Percentiles rank a stretch among this genome's conserved stretches.
phyloP scores from a whole-genome alignment of 208 protist genomes.

The Crithidia expoeki region DNA sequence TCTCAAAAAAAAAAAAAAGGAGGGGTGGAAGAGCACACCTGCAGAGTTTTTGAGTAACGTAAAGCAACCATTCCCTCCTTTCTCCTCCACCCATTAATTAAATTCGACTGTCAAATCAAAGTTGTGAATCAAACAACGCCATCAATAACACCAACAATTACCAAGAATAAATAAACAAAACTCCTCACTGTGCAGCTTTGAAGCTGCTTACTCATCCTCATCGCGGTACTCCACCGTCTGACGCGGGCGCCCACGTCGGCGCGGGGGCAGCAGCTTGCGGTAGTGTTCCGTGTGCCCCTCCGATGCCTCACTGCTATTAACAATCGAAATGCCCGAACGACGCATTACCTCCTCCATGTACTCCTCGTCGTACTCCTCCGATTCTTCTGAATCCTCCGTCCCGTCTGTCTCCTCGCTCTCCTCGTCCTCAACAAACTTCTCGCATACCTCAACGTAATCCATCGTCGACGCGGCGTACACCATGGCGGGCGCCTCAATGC shows the following conservation, averaged over 20 bases:
- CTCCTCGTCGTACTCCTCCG: slow-evolving; percentile 58
- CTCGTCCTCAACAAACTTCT: slow-evolving; percentile 64
- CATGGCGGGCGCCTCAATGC: slow-evolving; percentile 82
- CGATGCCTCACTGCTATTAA: slow-evolving; percentile 24
- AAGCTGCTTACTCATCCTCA: slow-evolving; percentile 30
- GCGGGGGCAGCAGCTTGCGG: slow-evolving; percentile 48
- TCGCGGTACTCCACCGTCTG: slow-evolving; percentile 35
- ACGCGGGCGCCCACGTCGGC: slow-evolving; percentile 34
- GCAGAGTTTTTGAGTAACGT: too few species aligned
- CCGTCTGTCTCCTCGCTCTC: slow-evolving; percentile 63
- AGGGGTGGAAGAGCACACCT: too few species aligned
- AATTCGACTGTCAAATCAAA: too few species aligned
- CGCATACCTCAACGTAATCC: slow-evolving; percentile 69
- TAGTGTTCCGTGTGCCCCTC: slow-evolving; percentile 54
- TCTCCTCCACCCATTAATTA: too few species aligned
- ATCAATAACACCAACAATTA: too few species aligned
- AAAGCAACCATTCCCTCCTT: too few species aligned
- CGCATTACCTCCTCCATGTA: slow-evolving; percentile 77
- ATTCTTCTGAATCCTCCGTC: slow-evolving; percentile 50
- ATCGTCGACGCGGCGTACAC: slow-evolving; percentile 57
- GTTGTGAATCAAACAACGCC: too few species aligned
- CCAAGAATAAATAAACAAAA: slow-evolving; percentile 11
- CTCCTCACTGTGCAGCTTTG: not conserved
- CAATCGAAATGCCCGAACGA: slow-evolving; percentile 71
- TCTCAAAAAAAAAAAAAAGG: too few species aligned